Evolutionary conservation across 345 rosid species (phyloP), one percentile per base, ranked within the genome.

Genomic region (Citrus glauca): DNA sequence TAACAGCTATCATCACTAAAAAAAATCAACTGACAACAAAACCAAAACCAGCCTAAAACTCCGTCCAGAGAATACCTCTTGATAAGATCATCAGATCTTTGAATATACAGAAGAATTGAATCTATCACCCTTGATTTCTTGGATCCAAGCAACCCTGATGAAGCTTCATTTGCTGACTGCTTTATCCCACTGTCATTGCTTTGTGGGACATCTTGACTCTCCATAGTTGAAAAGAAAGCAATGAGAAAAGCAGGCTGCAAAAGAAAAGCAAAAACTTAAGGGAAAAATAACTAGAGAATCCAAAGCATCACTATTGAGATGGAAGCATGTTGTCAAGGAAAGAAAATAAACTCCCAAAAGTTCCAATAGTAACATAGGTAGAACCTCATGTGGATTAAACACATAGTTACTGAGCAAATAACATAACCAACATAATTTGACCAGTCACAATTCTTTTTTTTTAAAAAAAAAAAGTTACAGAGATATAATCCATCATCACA

Each of bases 221-320:
- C 95, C 32, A 77, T 79, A 56, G 77, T 69, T 38, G 85, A 82
- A 64, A 91, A 81, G 65, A 96, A 73, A 66, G 92, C 87, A 80
- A 89, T 82, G 81, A 96, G 88, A 83, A 94, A 90, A 72, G 97
- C 87, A 80, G 97, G 98, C 99, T 96, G 89, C 87, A 86, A 62
- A 79, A 81, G 81, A 63, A 78, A 72, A 75, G 59, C 33, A 80
- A 61, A 69, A 53, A 68, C 65, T 45, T 45, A 69, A 76, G 77
- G 35, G 42, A 76, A 67, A 14, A 62, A 17, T 37, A 24, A 24
- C 50, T 30, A 33, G 62, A 56, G 68, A 66, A 63, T 24, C 57
- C 37, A 76, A 57, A 80, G n/a, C 42, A 78, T 40, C 60, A 37
- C 17, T 14, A 66, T 62, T 65, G 62, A 66, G 71, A 53, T 69